Evolutionary conservation across 305 asterid species (phyloP), one percentile per base, ranked within the genome.

Genomic region (Withania somnifera): DNA sequence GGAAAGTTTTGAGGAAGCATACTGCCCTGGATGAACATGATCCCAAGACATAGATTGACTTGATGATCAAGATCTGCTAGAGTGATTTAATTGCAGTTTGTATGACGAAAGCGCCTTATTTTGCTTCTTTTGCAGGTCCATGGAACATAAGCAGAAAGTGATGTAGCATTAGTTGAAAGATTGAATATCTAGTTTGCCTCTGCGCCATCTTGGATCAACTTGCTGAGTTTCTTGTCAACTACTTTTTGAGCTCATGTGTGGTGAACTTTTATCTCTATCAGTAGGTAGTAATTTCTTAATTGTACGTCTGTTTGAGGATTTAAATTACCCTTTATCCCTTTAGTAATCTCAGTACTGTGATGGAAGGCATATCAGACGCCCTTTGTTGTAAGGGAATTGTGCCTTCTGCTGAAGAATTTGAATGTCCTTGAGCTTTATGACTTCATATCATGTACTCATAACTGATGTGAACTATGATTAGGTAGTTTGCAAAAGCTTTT

Each of bases 91-190:
- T 79, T 81, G 83, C 89, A 84, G 83, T 84, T 84, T 83, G 68
- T 81, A 83, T 89, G 92, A 87, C 84, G 82, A 86, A 85, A 85
- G 82, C 73, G 51, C 77, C 84, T 80, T 78, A 19, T 89, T 82
- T 91, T 88, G 78, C 86, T 86, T 90, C 89, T 89, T 88, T 86
- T 93, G 95, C 99, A 94, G 99, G 99, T 89, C 78, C 67, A 87
- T 86, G 80, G 86, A 83, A 82, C 85, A 84, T 83, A 40, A 83
- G 50, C 80, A 84, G 52, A 79, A 80, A 77, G 77, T 84, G 86
- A 63, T 79, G 92, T 89, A 87, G 88, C 88, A 87, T 79, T 90
- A 86, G 82, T 87, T 82, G 84, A 82, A 83, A 71, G 87, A 80
- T 66, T 86, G 82, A 85, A 86, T 83, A 82, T 83, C 84, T 84